Base-by-base conservation (phyloP, 1,139 yeast genomes). In the Waltiozyma sp. region DNA sequence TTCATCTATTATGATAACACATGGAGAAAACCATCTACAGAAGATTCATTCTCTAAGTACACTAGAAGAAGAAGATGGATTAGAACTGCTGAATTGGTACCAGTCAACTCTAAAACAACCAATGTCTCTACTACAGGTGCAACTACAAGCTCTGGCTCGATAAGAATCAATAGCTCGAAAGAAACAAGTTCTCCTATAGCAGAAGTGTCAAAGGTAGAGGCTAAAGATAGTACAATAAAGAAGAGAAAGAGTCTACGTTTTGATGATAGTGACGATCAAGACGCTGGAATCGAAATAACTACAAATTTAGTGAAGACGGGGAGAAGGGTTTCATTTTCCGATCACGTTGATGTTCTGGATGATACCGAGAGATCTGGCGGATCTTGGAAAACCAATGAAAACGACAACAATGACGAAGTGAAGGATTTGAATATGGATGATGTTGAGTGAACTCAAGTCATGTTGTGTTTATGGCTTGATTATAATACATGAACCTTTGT, bases 31-130 rank as follows among this genome's bases (percentile, higher is more conserved):
- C 96, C 97, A 16, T 66, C 89, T 2, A 77, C 94, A 0, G 96
- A 86, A 47, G 95, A 89, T 59, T 72, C 93, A 3, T 89, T 80
- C 61, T 79, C 93, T 33, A 88, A 87, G 62, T 91, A 87, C 58
- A 91, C 98, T 8, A 74, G 98, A 61, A 75, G 96, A 59, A 75
- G 98, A 65, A 72, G 97, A 59, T 91, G 98, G 98, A 76, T 89
- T 24, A 74, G 97, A 52, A 86, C 94, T 0, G 98, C 97, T 0
- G 96, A 88, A 61, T 71, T 89, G 54, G 79, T 84, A 2, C 51
- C 58, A 4, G 36, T 50, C 19, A 48, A 48, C 18, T 39, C 52
- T n/a, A 35, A 35, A 19, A 40, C 38, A 19, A 41, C 38, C 33
- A 19, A 39, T 26, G 26, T 44, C 4, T 21, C 48, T 14, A 7